Conservation (phyloP, 2,329 filamentous ascomycete genomes). For the Fusarium sp. region DNA sequence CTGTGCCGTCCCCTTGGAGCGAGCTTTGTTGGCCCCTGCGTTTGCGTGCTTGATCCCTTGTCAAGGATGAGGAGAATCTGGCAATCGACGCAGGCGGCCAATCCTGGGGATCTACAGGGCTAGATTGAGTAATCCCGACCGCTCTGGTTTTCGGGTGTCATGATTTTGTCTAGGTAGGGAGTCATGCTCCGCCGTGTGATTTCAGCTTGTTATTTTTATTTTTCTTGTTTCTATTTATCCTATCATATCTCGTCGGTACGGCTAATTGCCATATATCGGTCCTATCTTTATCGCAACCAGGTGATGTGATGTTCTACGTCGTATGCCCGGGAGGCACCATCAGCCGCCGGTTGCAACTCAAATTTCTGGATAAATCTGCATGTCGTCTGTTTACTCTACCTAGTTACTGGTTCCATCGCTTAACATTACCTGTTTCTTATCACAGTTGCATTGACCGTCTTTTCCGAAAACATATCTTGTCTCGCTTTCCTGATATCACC, state of each 20-base stretch:
- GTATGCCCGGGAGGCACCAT: slow-evolving; percentile 24
- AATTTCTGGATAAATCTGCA: slow-evolving; percentile 20
- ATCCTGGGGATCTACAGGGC: slow-evolving; percentile 35
- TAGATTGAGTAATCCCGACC: slow-evolving; percentile 30
- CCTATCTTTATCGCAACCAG: slow-evolving; percentile 15
- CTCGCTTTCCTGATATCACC: too few relatives aligned
- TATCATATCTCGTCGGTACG: slow-evolving; percentile 28
- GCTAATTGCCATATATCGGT: slow-evolving; percentile 18
- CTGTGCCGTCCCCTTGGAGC: slow-evolving; percentile 22
- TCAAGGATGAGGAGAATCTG: slow-evolving; percentile 23
- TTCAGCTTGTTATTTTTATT: slow-evolving; percentile 16
- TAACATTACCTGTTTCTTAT: slow-evolving; percentile 9
- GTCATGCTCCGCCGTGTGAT: slow-evolving; percentile 13
- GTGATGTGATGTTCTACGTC: slow-evolving; percentile 10
- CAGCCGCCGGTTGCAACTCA: slow-evolving; percentile 29
- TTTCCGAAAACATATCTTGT: slow-evolving; percentile 3
- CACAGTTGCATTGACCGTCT: slow-evolving; percentile 3
- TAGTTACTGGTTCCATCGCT: slow-evolving; percentile 1
- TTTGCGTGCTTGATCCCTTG: slow-evolving; percentile 16
- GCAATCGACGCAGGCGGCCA: slow-evolving; percentile 30
- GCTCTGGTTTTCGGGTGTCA: slow-evolving; percentile 3
- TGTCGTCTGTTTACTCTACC: slow-evolving; percentile 3
- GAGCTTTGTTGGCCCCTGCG: slow-evolving; percentile 9
- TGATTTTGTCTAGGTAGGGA: slow-evolving; percentile 1
- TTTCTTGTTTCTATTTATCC: slow-evolving; percentile 21